Evolutionary conservation across 345 rosid species (phyloP).

Genomic region (Populus davidiana): DNA sequence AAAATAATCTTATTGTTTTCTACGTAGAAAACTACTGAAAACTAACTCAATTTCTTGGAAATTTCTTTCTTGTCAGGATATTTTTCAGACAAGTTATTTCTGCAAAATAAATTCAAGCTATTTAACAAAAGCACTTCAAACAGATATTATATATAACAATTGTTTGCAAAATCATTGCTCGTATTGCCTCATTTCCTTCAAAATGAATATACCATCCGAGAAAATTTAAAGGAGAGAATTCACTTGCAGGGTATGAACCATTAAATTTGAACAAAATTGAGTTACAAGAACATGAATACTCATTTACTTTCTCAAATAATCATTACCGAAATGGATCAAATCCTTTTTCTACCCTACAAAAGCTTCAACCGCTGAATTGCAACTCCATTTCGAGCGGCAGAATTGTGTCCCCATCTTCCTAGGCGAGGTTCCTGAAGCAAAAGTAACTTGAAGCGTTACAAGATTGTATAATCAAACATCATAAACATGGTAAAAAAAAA

Average conservation of each 20-base stretch:
- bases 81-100: no score
- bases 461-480: background rate
- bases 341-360: slow-evolving; percentile 27
- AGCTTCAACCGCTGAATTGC: slow-evolving; percentile 63
- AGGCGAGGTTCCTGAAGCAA: slow-evolving; percentile 77
- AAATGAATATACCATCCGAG: background rate
- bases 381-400: slow-evolving; percentile 70
- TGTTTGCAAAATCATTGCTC: background rate
- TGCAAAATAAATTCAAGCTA: no score
- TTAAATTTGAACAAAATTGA: slow-evolving; percentile 7
- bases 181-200: background rate
- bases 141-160: background rate
- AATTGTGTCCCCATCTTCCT: slow-evolving; percentile 79
- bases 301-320: slow-evolving; percentile 4
- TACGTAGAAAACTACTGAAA: no score
- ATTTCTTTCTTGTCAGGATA: no score
- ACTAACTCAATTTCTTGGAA: no score
- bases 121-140: background rate
- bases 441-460: slow-evolving; percentile 2
- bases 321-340: slow-evolving; percentile 18
- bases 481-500: background rate
- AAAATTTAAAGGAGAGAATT: background rate
- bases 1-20: no score
- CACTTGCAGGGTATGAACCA: slow-evolving; percentile 1
- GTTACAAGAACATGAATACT: slow-evolving; percentile 9